These are phyloP conservation scores for Fusarium keratoplasticum DNA, from an alignment of 2,329 filamentous ascomycete genomes.

Conservation along the genomic window DNA sequence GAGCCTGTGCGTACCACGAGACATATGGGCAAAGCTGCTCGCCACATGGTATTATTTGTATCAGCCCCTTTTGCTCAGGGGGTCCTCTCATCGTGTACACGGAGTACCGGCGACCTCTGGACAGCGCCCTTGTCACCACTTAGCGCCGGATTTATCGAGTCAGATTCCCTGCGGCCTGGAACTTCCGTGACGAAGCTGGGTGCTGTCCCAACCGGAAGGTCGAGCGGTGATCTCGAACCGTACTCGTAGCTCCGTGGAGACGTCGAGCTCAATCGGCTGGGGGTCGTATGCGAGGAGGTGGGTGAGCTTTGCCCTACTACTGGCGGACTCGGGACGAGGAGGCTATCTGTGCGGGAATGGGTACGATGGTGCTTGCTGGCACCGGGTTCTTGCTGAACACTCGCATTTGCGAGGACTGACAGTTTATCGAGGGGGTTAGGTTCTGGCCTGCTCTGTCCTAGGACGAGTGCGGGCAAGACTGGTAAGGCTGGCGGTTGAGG, in stretches of 20 bases:
- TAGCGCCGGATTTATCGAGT: constrained; percentile 39
- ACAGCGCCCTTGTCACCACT: constrained; percentile 37
- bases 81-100: constrained; percentile 43
- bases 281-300: constrained; percentile 35
- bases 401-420: constrained; percentile 54
- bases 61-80: constrained; percentile 1
- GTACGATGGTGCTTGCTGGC: constrained; percentile 36
- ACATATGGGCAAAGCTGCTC: constrained; percentile 1
- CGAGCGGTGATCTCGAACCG: constrained; percentile 31
- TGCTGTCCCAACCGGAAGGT: background rate
- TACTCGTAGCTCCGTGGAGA: constrained; percentile 40
- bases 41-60: background rate
- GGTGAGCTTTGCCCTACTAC: constrained; percentile 36
- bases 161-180: constrained; percentile 46
- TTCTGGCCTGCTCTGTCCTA: constrained; percentile 39
- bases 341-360: constrained; percentile 36
- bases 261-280: constrained; percentile 38
- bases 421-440: constrained; percentile 48
- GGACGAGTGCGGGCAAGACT: constrained; percentile 37
- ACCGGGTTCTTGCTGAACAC: constrained; percentile 46
- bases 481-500: constrained; percentile 34
- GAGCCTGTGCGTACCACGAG: background rate
- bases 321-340: constrained; percentile 40
- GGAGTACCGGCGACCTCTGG: constrained; percentile 45
- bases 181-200: constrained; percentile 48